These are phyloP conservation scores for Naganishia albida DNA, from an alignment of 1,284 basidiomycete genomes.

Conservation along the genomic window DNA sequence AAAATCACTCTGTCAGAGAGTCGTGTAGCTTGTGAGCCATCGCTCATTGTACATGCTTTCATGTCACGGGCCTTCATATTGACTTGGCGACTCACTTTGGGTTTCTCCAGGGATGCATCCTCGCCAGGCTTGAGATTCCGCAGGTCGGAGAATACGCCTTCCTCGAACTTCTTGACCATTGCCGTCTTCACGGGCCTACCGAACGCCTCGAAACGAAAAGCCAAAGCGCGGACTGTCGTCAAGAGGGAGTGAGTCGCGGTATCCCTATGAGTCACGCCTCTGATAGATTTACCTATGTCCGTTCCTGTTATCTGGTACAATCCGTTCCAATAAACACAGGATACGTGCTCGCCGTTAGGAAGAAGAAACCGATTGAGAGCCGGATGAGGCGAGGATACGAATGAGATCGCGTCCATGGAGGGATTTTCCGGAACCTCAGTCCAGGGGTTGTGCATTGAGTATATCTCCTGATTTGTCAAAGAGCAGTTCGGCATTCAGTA, in stretches of 20 bases:
- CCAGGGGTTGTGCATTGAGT: constrained; percentile 35
- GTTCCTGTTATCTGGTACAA: constrained; percentile 92
- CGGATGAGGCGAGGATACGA: constrained; percentile 56
- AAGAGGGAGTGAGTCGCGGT: too few species aligned
- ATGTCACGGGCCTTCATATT: neutral
- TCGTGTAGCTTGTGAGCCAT: too few species aligned
- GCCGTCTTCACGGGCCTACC: constrained; percentile 58
- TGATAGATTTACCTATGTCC: constrained; percentile 53
- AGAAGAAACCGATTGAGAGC: constrained; percentile 78
- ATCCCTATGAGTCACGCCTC: too few species aligned
- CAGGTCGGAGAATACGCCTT: constrained; percentile 87
- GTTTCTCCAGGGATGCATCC: constrained; percentile 86
- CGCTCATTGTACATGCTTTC: too few species aligned
- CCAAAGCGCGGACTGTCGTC: constrained; percentile 69
- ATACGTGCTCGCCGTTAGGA: constrained; percentile 80
- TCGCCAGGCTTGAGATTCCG: constrained; percentile 86
- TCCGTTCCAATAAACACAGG: constrained; percentile 85
- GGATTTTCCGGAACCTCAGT: constrained; percentile 45
- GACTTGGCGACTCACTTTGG: constrained; percentile 64
- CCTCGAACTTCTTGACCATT: constrained; percentile 89
- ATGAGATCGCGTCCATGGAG: constrained; percentile 47
- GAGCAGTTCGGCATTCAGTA: too few species aligned
- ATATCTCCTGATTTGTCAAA: constrained; percentile 42
- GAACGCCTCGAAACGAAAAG: constrained; percentile 87
- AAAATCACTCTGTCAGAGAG: constrained; percentile 59